Percentiles rank a stretch among this genome's conserved stretches.
These are phyloP conservation scores for Sporothrix pallida DNA, from an alignment of 2,329 filamentous ascomycete genomes.

Conservation along the genomic window DNA sequence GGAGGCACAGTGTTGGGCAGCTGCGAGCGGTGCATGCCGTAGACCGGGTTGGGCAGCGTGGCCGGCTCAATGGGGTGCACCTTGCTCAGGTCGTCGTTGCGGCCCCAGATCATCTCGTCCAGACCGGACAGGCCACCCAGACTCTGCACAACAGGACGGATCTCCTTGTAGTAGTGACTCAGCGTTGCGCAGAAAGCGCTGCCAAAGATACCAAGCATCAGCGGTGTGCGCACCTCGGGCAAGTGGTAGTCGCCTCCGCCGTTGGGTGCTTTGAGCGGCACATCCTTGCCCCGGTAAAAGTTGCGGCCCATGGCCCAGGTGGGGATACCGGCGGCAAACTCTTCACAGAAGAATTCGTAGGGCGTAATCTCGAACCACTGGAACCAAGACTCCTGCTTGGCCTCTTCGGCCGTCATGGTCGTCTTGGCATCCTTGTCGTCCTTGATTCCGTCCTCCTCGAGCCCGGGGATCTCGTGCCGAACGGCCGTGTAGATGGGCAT, in stretches of 20 bases:
- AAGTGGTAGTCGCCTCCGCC: slow-evolving; percentile 62
- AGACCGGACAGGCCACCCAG: slow-evolving; percentile 76
- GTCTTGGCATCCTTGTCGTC: slow-evolving; percentile 41
- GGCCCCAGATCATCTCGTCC: slow-evolving; percentile 81
- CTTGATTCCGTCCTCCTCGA: slow-evolving; percentile 49
- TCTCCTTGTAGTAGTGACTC: slow-evolving; percentile 93
- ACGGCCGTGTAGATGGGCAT: slow-evolving; percentile 96
- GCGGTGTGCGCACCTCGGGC: slow-evolving; percentile 81
- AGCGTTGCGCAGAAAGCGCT: slow-evolving; percentile 95
- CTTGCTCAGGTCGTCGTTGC: slow-evolving; percentile 83
- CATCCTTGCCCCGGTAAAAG: slow-evolving; percentile 74
- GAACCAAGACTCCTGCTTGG: slow-evolving; percentile 81
- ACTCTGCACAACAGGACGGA: slow-evolving; percentile 79
- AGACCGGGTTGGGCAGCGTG: slow-evolving; percentile 84
- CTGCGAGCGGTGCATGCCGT: slow-evolving; percentile 74
- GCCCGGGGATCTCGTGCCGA: slow-evolving; percentile 86
- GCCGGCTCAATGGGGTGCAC: slow-evolving; percentile 95
- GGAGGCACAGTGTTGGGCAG: slow-evolving; percentile 79
- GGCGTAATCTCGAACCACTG: slow-evolving; percentile 98
- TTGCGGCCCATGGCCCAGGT: slow-evolving; percentile 89
- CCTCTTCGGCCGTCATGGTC: slow-evolving; percentile 45
- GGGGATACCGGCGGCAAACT: slow-evolving; percentile 87
- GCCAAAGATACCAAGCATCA: slow-evolving; percentile 93
- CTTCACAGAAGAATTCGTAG: slow-evolving; percentile 94
- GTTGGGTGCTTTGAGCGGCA: slow-evolving; percentile 55